phyloP scores from a whole-genome alignment of 1,284 basidiomycete genomes.

The Moesziomyces sp. region DNA sequence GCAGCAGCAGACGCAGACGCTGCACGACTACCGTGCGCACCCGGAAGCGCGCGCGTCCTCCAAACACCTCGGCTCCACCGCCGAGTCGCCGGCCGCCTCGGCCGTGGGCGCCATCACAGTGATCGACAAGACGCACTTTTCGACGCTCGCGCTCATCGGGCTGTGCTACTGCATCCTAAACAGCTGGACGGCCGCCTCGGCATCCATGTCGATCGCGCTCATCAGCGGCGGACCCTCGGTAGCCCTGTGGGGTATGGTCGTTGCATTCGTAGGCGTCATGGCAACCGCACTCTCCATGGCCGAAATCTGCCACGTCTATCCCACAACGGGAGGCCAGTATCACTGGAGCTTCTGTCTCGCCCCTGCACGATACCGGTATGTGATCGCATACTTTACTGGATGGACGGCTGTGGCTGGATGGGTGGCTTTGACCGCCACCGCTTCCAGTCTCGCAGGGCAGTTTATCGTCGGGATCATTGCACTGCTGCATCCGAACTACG shows the following conservation, averaged over 20 bases:
- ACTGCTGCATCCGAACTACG: slow-evolving; percentile 67
- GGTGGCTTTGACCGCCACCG: slow-evolving; percentile 67
- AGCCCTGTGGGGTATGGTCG: slow-evolving; percentile 68
- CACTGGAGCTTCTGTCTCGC: slow-evolving; percentile 68
- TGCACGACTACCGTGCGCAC: slow-evolving; percentile 30
- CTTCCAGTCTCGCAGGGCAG: slow-evolving; percentile 52
- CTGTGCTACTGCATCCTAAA: slow-evolving; percentile 60
- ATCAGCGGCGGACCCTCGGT: slow-evolving; percentile 67
- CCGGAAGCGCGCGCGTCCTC: neutral
- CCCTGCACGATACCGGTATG: slow-evolving; percentile 57
- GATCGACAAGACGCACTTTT: slow-evolving; percentile 34
- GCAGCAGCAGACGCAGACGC: slow-evolving; percentile 24
- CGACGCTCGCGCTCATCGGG: slow-evolving; percentile 40
- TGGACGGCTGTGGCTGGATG: slow-evolving; percentile 66
- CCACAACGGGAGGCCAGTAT: slow-evolving; percentile 68
- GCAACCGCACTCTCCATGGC: slow-evolving; percentile 67
- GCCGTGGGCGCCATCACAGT: neutral
- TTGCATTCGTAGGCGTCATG: slow-evolving; percentile 65
- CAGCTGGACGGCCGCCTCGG: slow-evolving; percentile 64
- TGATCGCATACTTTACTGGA: slow-evolving; percentile 58
- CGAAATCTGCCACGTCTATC: slow-evolving; percentile 62
- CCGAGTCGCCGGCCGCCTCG: neutral
- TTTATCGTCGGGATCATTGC: slow-evolving; percentile 68
- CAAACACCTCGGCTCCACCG: neutral
- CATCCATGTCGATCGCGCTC: slow-evolving; percentile 59